Conservation (phyloP, 2,329 filamentous ascomycete genomes). For the Lasiodiplodia hormozganensis region DNA sequence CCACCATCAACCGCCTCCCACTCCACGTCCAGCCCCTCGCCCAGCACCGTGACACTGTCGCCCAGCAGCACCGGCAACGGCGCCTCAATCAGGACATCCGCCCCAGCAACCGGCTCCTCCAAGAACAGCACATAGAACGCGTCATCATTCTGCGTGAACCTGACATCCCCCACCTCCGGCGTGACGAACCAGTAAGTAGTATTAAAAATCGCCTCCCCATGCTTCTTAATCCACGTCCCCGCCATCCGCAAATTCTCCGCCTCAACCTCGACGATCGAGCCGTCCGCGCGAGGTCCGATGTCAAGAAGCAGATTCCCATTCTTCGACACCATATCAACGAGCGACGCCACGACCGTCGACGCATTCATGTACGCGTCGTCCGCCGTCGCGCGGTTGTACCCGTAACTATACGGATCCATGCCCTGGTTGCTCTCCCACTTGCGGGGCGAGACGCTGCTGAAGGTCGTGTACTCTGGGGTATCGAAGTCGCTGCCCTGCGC, state of each 20-base stretch:
- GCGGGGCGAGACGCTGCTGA: slow-evolving; percentile 56
- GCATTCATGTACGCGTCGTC: slow-evolving; percentile 60
- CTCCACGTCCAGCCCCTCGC: slow-evolving; percentile 34
- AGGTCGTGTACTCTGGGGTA: slow-evolving; percentile 65
- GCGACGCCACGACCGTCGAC: slow-evolving; percentile 53
- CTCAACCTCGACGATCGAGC: slow-evolving; percentile 60
- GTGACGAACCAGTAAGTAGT: slow-evolving; percentile 63
- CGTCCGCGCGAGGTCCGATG: slow-evolving; percentile 63
- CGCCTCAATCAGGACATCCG: slow-evolving; percentile 47
- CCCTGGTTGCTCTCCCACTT: slow-evolving; percentile 68
- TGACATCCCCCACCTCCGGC: slow-evolving; percentile 52
- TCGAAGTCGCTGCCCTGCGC: slow-evolving; percentile 61
- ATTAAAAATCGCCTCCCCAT: slow-evolving; percentile 63
- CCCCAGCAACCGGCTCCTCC: slow-evolving; percentile 43
- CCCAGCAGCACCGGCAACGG: slow-evolving; percentile 57
- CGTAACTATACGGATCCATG: slow-evolving; percentile 67
- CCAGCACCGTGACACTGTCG: slow-evolving; percentile 56
- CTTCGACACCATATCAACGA: slow-evolving; percentile 62
- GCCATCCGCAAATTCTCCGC: slow-evolving; percentile 57
- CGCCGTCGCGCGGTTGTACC: slow-evolving; percentile 64
- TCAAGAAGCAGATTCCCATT: slow-evolving; percentile 65
- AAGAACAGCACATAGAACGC: slow-evolving; percentile 62
- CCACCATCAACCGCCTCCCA: slow-evolving; percentile 33
- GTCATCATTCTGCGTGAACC: slow-evolving; percentile 60
- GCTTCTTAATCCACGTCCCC: slow-evolving; percentile 61